phyloP scores from a whole-genome alignment of 306 rosid genomes.

The Cyamopsis tetragonoloba region DNA sequence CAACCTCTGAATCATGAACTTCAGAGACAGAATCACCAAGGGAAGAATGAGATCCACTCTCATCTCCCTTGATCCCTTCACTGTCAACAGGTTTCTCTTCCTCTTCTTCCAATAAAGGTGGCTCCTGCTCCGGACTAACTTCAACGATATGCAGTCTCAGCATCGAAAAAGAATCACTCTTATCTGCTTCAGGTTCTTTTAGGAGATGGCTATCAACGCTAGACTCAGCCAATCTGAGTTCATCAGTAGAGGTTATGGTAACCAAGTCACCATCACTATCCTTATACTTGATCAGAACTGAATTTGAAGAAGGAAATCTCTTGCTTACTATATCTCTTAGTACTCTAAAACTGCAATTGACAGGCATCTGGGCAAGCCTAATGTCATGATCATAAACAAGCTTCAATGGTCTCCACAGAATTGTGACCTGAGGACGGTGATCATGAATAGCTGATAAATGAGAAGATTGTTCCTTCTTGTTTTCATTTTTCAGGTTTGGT shows the following conservation, averaged over 20 bases:
- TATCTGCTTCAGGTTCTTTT: slow-evolving; percentile 54
- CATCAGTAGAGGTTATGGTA: slow-evolving; percentile 83
- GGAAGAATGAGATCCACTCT: slow-evolving; percentile 64
- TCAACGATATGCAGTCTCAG: slow-evolving; percentile 89
- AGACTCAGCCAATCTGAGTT: slow-evolving; percentile 85
- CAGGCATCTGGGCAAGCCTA: slow-evolving; percentile 85
- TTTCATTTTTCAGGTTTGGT: slow-evolving; percentile 29
- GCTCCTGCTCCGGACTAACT: slow-evolving; percentile 93
- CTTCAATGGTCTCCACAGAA: slow-evolving; percentile 59
- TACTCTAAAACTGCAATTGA: slow-evolving; percentile 40
- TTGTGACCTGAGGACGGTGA: slow-evolving; percentile 31
- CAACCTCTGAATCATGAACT: slow-evolving; percentile 49
- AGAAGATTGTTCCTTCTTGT: slow-evolving; percentile 43
- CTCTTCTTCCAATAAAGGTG: slow-evolving; percentile 84
- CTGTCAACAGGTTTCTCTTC: slow-evolving; percentile 68
- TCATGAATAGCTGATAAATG: slow-evolving; percentile 32
- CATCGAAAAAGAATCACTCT: slow-evolving; percentile 52
- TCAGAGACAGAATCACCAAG: slow-evolving; percentile 60
- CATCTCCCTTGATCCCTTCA: slow-evolving; percentile 68
- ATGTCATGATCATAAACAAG: slow-evolving; percentile 82
- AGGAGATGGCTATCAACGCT: slow-evolving; percentile 52
- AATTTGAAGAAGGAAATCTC: slow-evolving; percentile 81
- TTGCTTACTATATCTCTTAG: slow-evolving; percentile 77
- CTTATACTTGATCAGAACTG: slow-evolving; percentile 82
- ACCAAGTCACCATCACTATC: slow-evolving; percentile 91